Conservation (phyloP, 371 early-diverging fungal genomes). For the Funneliformis caledonium region DNA sequence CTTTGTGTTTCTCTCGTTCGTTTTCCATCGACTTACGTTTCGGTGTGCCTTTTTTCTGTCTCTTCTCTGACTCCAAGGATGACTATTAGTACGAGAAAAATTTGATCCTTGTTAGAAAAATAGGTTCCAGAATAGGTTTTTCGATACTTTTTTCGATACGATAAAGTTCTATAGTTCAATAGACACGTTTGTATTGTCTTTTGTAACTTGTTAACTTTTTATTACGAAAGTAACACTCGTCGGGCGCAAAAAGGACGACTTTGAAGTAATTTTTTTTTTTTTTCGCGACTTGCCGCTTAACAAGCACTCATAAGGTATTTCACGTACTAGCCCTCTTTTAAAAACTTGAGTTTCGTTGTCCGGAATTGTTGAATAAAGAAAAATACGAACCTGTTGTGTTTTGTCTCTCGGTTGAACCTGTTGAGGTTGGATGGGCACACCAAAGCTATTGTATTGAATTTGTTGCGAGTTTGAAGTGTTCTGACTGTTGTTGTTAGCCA, state of each 20-base stretch:
- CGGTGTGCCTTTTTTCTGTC: background rate
- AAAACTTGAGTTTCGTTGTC: background rate
- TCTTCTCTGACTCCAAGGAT: background rate
- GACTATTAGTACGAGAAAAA: background rate
- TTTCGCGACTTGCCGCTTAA: background rate
- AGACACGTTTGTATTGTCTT: background rate
- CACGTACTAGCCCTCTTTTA: background rate
- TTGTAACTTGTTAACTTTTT: background rate
- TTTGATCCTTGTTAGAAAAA: background rate
- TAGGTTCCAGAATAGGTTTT: too few species aligned
- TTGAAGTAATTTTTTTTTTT: background rate
- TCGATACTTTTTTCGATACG: too few species aligned
- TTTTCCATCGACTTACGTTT: background rate
- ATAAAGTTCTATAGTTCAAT: background rate
- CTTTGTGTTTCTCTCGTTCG: background rate
- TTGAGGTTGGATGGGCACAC: background rate
- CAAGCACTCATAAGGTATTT: background rate
- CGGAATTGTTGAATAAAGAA: background rate
- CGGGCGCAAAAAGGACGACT: background rate
- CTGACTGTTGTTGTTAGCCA: conserved; percentile 1
- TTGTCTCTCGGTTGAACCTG: background rate
- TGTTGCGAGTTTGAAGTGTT: background rate
- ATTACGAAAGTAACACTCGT: background rate
- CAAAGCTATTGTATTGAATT: background rate
- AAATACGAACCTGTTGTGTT: conserved; percentile 7